Base-by-base conservation (phyloP, 2,329 filamentous ascomycete genomes). In the Sphaerostilbella broomeana region DNA sequence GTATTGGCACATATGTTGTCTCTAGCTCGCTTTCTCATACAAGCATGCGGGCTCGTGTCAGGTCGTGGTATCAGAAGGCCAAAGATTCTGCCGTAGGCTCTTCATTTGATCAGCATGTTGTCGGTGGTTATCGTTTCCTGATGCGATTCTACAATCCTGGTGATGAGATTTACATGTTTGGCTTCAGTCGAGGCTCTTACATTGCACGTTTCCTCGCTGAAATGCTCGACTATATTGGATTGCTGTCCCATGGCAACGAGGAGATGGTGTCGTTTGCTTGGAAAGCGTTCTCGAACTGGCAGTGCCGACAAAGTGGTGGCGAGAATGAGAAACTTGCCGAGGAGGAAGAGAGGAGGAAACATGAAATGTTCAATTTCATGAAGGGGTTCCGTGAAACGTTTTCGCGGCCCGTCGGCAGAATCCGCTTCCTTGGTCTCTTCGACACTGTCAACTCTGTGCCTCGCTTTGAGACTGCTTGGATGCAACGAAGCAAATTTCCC, bases 211-310 rank as follows among this genome's bases (percentile, higher is more conserved):
- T 86, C 52, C 63, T 87, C 1, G 84, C 86, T 1, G 85, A 92
- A 54, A 90, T 90, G 86, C 70, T 92, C 6, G 85, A 92, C 52
- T 81, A 85, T 49, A 79, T 92, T 39, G 86, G 87, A 1, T 68
- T 94, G 0, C 68, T 94, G 11, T 82, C 81, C 10, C 81, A 84
- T 36, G 86, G 86, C 9, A 94, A 94, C 51, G 84, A 94, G 54
- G 86, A 92, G 50, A 82, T 92, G 79, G 79, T 86, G 36, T 70
- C 74, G 4, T 94, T 94, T 56, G 86, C 84, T 1, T 92, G 86
- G 85, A 88, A 84, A 56, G 81, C 82, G 0, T 88, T 87, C 52
- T 74, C 80, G 6, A 77, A 81, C 54, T 87, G 81, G 81, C 80
- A 86, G 53, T 72, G 70, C 29, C 73, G 81, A 68, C 64, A 68